These are phyloP conservation scores for Plasmodium yoelii DNA, from an alignment of 169 alveolate species.

Conservation along the genomic window DNA sequence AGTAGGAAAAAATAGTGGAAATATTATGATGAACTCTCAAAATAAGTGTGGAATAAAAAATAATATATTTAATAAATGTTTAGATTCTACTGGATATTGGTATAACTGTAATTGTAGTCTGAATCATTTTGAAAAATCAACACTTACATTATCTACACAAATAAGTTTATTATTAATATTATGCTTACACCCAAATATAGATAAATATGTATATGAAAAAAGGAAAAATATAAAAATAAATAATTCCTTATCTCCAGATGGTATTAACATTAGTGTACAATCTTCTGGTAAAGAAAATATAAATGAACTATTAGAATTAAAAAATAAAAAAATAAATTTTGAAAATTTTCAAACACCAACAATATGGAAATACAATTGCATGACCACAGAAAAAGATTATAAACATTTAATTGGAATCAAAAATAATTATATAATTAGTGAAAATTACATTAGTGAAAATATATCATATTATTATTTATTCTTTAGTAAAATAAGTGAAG, in stretches of 20 bases:
- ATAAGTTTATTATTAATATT: constrained; percentile 58
- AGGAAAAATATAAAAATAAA: constrained; percentile 20
- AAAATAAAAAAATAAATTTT: constrained; percentile 38
- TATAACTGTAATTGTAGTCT: constrained; percentile 68
- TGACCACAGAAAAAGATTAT: constrained; percentile 60
- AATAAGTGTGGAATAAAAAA: no score
- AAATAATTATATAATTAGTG: constrained; percentile 45
- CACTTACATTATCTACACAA: constrained; percentile 53
- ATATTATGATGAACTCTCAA: no score
- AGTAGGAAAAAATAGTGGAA: no score
- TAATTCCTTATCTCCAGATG: background rate
- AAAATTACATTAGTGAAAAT: constrained; percentile 35
- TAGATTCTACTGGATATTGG: constrained; percentile 73
- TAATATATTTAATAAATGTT: constrained; percentile 5
- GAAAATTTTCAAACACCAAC: constrained; percentile 34
- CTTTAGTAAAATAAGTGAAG: constrained; percentile 56
- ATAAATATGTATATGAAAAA: constrained; percentile 67
- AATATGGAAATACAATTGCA: constrained; percentile 68
- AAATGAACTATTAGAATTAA: constrained; percentile 23
- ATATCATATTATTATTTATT: constrained; percentile 45
- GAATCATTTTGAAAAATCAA: constrained; percentile 19
- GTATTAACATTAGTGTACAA: no score
- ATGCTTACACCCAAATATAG: constrained; percentile 71
- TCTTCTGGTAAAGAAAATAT: constrained; percentile 21
- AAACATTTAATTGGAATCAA: constrained; percentile 41